These are phyloP conservation scores for Cucumis melo DNA, from an alignment of 306 rosid genomes.

Conservation along the genomic window DNA sequence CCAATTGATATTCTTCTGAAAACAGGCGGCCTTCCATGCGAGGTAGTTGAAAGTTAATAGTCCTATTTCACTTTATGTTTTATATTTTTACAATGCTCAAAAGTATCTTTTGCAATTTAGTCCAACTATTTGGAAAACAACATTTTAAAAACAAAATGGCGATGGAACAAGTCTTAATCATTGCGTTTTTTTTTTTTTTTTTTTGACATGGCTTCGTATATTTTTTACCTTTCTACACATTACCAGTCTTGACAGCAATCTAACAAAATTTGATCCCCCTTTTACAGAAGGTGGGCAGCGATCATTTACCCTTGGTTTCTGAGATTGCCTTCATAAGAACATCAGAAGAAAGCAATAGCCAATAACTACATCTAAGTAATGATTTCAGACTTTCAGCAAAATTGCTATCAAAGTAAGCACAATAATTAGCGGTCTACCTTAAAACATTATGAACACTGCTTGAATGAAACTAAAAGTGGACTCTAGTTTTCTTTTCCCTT, in stretches of 20 bases:
- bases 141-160: background rate
- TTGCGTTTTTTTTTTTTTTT: background rate
- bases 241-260: background rate
- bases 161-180: background rate
- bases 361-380: background rate
- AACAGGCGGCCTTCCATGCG: constrained; percentile 78
- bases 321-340: constrained; percentile 53
- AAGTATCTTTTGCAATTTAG: background rate
- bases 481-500: background rate
- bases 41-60: constrained; percentile 31
- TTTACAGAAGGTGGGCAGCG: constrained; percentile 68
- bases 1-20: constrained; percentile 40
- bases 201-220: background rate
- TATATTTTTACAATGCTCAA: background rate
- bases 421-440: background rate
- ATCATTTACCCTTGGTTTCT: constrained; percentile 68
- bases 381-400: background rate
- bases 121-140: background rate
- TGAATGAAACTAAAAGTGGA: background rate
- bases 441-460: background rate
- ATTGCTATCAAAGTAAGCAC: background rate
- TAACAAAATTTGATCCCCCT: background rate
- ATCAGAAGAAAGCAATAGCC: background rate
- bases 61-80: background rate
- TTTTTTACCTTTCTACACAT: too few relatives aligned